Conservation (phyloP, 2,329 filamentous ascomycete genomes). For the Furcasterigmium sp. region DNA sequence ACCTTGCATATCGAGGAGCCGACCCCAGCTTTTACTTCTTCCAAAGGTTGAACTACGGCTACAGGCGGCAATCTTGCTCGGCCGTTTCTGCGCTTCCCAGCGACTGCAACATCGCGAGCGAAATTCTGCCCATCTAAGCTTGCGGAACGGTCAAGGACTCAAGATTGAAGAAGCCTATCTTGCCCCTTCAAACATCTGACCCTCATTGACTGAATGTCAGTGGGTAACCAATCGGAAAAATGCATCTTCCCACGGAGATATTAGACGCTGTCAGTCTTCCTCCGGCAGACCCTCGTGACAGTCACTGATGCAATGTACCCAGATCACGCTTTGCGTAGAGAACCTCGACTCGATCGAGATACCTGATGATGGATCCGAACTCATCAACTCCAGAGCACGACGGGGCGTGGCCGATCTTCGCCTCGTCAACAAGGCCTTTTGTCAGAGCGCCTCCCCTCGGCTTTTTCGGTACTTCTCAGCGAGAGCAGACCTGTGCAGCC, state of each 20-base stretch:
- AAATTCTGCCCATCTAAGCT: no score
- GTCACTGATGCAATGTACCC: neutral
- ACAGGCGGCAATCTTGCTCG: no score
- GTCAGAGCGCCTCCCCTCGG: neutral
- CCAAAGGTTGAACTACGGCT: no score
- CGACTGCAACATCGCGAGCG: no score
- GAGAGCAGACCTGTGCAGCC: neutral
- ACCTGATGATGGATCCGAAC: neutral
- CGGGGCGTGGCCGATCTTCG: neutral
- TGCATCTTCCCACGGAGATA: neutral
- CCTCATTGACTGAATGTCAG: no score
- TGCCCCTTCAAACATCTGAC: no score
- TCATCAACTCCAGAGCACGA: neutral
- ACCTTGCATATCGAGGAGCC: no score
- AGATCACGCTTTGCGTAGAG: neutral
- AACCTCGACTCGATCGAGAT: neutral
- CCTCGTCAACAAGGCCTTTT: neutral
- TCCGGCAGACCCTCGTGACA: neutral
- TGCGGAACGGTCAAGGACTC: no score
- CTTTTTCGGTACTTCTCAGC: neutral
- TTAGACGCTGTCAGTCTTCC: neutral
- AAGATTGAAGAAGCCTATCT: no score
- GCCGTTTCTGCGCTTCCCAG: no score
- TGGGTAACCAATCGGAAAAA: neutral
- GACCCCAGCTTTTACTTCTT: no score